Conservation (phyloP, 1,139 yeast genomes). For the Yarrowia galli region DNA sequence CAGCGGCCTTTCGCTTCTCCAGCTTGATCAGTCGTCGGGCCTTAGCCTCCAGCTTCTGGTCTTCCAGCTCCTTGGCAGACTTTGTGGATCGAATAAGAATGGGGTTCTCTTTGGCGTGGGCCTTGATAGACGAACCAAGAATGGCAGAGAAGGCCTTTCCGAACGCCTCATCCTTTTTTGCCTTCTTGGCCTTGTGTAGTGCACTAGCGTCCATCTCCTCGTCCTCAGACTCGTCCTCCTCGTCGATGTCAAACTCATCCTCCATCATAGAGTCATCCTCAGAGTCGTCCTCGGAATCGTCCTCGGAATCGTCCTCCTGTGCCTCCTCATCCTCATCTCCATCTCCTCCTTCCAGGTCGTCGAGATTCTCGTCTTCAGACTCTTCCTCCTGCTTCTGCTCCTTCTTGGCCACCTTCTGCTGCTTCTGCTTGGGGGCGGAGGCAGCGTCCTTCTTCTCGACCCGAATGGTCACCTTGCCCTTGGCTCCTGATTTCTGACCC, state of each 20-base stretch:
- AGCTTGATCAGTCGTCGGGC: slow-evolving; percentile 74
- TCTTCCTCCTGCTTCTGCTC: neutral
- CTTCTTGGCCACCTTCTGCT: neutral
- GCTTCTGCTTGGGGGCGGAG: neutral
- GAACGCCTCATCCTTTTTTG: slow-evolving; percentile 72
- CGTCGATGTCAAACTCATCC: slow-evolving; percentile 43
- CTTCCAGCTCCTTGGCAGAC: slow-evolving; percentile 73
- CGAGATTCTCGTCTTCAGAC: slow-evolving; percentile 13
- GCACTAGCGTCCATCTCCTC: slow-evolving; percentile 37
- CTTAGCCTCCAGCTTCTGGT: slow-evolving; percentile 81
- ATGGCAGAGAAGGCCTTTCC: slow-evolving; percentile 86
- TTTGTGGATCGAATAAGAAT: slow-evolving; percentile 77
- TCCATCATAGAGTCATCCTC: neutral
- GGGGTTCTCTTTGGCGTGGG: slow-evolving; percentile 87
- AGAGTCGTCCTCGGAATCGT: slow-evolving; percentile 37
- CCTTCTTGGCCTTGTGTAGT: slow-evolving; percentile 49
- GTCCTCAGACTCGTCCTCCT: slow-evolving; percentile 43
- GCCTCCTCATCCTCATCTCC: slow-evolving; percentile 28
- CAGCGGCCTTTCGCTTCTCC: slow-evolving; percentile 74
- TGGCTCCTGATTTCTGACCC: slow-evolving; percentile 20
- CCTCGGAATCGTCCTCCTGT: slow-evolving; percentile 41
- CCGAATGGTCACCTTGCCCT: slow-evolving; percentile 24
- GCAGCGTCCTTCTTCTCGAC: slow-evolving; percentile 15
- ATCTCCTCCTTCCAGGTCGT: slow-evolving; percentile 29
- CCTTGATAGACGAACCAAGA: slow-evolving; percentile 83